phyloP scores from a whole-genome alignment of 768 basidiomycete genomes.

The Glaciozyma antarctica region DNA sequence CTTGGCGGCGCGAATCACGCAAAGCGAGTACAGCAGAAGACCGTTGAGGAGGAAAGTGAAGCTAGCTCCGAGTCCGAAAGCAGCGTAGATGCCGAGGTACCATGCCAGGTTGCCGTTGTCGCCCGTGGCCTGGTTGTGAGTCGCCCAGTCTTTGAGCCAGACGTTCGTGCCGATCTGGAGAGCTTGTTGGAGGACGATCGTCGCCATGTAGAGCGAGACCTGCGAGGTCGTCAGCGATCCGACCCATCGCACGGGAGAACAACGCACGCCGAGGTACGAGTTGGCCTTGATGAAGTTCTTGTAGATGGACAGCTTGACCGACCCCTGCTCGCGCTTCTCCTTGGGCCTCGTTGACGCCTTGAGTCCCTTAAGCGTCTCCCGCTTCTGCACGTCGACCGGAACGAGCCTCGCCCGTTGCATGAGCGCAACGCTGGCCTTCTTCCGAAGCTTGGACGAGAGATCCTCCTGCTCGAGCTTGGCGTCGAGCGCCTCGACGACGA shows the following conservation, averaged over 20 bases:
- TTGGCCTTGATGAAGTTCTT: slow-evolving; percentile 39
- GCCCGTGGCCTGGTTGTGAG: slow-evolving; percentile 23
- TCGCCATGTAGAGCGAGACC: slow-evolving; percentile 38
- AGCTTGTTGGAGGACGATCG: slow-evolving; percentile 39
- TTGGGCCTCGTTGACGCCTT: slow-evolving; percentile 33
- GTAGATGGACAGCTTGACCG: slow-evolving; percentile 42
- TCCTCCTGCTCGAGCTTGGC: slow-evolving; percentile 34
- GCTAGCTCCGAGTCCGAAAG: slow-evolving; percentile 11
- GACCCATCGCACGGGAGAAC: neutral
- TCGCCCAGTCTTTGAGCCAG: slow-evolving; percentile 34
- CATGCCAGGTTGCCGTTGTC: slow-evolving; percentile 28
- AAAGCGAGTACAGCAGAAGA: slow-evolving; percentile 33
- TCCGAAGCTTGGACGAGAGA: slow-evolving; percentile 31
- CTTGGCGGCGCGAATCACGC: slow-evolving; percentile 32
- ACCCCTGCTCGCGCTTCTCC: slow-evolving; percentile 39
- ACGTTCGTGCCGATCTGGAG: slow-evolving; percentile 36
- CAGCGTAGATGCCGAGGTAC: slow-evolving; percentile 28
- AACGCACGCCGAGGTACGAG: slow-evolving; percentile 31
- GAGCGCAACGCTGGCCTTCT: slow-evolving; percentile 16
- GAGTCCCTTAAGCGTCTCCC: slow-evolving; percentile 18
- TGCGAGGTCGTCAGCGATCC: neutral
- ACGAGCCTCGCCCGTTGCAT: slow-evolving; percentile 39
- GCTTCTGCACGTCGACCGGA: slow-evolving; percentile 29
- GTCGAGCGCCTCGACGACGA: slow-evolving; percentile 31
- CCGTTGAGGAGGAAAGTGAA: slow-evolving; percentile 32